Percentiles rank a stretch among this genome's conserved stretches.
Evolutionary conservation across 306 rosid species (phyloP).

Genomic region (Pyrus bretschneideri): DNA sequence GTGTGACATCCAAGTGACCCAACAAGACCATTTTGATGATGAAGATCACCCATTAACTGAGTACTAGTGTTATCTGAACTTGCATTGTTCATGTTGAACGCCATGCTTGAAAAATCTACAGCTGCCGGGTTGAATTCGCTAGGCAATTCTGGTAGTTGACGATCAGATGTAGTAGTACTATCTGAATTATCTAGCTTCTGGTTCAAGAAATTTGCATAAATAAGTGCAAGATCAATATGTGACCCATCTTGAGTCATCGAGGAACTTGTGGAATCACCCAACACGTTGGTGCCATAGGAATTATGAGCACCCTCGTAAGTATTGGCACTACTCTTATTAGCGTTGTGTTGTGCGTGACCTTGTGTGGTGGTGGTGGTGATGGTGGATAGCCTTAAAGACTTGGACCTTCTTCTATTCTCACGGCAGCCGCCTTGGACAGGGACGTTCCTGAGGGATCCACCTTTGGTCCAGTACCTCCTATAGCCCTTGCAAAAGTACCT

Average conservation of each 20-base stretch:
- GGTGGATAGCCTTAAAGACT: conserved; percentile 21
- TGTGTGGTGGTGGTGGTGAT: neutral
- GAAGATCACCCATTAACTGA: conserved; percentile 22
- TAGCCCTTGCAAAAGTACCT: conserved; percentile 78
- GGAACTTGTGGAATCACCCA: conserved; percentile 28
- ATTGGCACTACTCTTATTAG: neutral
- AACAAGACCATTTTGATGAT: conserved; percentile 10
- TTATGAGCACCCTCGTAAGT: neutral
- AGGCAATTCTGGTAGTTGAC: conserved; percentile 24
- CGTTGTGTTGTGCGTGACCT: neutral
- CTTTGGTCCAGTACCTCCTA: conserved; percentile 81
- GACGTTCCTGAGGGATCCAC: conserved; percentile 71
- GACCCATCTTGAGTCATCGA: conserved; percentile 37
- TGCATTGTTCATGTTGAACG: conserved; percentile 12
- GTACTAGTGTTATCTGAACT: neutral
- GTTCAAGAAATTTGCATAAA: conserved; percentile 66
- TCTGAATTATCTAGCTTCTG: conserved; percentile 38
- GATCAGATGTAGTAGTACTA: conserved; percentile 11
- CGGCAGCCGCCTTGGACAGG: conserved; percentile 62
- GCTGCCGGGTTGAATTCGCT: conserved; percentile 27
- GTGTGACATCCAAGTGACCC: conserved; percentile 34
- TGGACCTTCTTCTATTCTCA: conserved; percentile 22
- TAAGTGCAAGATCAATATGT: conserved; percentile 67
- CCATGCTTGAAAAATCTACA: conserved; percentile 26
- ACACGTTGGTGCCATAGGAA: conserved; percentile 10